These are phyloP conservation scores for Microbotryum silenes-acaulis DNA, from an alignment of 1,284 basidiomycete genomes.

Conservation along the genomic window DNA sequence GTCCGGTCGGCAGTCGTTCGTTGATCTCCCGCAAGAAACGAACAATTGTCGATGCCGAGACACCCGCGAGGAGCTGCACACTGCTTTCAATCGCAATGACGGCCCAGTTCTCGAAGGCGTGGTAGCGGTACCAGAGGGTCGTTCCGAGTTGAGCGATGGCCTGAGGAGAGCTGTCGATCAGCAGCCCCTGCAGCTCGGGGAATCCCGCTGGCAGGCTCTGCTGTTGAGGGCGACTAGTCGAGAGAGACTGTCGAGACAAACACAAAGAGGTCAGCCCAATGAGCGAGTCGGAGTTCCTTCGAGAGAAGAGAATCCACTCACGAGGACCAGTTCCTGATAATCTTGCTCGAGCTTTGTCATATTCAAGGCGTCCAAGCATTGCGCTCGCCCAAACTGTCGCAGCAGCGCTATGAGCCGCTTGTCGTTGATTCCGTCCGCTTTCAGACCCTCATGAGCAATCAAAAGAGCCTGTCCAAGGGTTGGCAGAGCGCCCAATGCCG, in stretches of 20 bases:
- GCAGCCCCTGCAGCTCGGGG: constrained; percentile 22
- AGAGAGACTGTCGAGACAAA: constrained; percentile 1
- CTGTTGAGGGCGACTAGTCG: background rate
- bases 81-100: constrained; percentile 72
- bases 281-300: background rate
- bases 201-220: constrained; percentile 8
- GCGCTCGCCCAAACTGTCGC: constrained; percentile 1
- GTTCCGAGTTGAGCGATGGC: constrained; percentile 37
- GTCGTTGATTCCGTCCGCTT: background rate
- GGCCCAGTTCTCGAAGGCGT: constrained; percentile 59
- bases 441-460: background rate
- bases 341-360: constrained; percentile 6
- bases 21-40: constrained; percentile 12
- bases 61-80: constrained; percentile 38
- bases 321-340: background rate
- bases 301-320: background rate
- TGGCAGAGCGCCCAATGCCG: constrained; percentile 12
- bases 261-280: background rate
- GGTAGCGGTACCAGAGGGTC: constrained; percentile 64
- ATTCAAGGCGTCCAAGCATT: background rate
- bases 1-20: constrained; percentile 8
- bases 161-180: constrained; percentile 12
- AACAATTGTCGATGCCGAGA: background rate
- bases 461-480: constrained; percentile 10
- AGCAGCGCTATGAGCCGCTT: constrained; percentile 11